A percentile compares a stretch with the other conserved stretches of the same genome.
These are phyloP conservation scores for Eucalyptus dawsonii DNA, from an alignment of 345 rosid genomes.

Conservation along the genomic window DNA sequence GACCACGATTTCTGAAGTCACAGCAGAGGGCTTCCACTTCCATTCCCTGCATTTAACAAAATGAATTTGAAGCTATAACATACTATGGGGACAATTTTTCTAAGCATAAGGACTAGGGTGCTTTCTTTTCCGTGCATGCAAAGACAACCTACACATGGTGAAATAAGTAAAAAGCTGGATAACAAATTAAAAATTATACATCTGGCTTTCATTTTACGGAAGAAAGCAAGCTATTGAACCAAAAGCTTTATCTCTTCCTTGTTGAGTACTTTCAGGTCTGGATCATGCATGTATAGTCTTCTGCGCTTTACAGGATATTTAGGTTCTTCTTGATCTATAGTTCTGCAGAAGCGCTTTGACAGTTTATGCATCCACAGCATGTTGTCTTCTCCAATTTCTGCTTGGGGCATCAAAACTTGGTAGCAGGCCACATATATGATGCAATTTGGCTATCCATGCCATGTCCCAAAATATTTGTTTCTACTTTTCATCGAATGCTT, in stretches of 20 bases:
- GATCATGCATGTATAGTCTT: background rate
- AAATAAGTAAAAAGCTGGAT: too few species aligned
- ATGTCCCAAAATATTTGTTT: background rate
- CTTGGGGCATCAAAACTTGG: background rate
- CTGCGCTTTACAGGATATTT: background rate
- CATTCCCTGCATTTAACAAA: background rate
- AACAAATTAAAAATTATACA: too few species aligned
- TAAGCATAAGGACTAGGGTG: background rate
- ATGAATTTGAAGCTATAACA: too few species aligned
- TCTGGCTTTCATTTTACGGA: background rate
- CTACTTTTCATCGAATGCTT: too few species aligned
- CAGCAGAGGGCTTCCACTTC: background rate
- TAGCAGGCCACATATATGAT: too few species aligned
- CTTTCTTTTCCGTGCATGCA: background rate
- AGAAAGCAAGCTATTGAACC: background rate
- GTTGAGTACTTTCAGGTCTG: background rate
- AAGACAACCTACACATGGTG: too few species aligned
- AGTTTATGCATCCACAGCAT: background rate
- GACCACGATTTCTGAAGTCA: background rate
- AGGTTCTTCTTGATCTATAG: background rate
- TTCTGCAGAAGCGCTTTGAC: background rate
- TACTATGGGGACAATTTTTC: too few species aligned
- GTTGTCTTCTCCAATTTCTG: background rate
- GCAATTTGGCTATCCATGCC: too few species aligned
- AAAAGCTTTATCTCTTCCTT: background rate